These are phyloP conservation scores for Diaporthe vaccinii DNA, from an alignment of 2,329 filamentous ascomycete species.

Conservation along the genomic window DNA sequence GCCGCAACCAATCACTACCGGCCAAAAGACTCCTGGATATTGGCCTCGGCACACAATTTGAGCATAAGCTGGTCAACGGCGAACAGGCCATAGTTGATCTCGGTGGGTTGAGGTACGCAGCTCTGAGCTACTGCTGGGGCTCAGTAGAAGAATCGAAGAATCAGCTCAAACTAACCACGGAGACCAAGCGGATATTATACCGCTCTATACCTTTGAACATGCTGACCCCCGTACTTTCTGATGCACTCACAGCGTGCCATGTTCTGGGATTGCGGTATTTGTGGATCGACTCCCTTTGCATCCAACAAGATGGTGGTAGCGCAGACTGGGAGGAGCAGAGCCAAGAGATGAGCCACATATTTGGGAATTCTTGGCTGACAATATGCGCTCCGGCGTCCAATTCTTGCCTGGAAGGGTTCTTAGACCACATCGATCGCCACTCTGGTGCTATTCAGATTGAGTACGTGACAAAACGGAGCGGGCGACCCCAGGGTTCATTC, in stretches of 20 bases:
- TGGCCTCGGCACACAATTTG: not conserved
- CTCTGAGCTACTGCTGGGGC: constrained; percentile 1
- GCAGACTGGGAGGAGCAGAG: constrained; percentile 8
- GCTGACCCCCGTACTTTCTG: not conserved
- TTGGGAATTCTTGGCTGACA: not conserved
- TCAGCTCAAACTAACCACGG: not conserved
- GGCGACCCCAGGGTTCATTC: not conserved
- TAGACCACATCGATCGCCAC: not conserved
- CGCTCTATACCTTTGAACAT: not conserved
- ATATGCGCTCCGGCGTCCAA: not conserved
- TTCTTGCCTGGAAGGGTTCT: not conserved
- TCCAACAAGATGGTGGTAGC: not conserved
- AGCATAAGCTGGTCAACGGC: not conserved
- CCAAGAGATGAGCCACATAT: constrained; percentile 15
- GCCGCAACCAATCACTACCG: not conserved
- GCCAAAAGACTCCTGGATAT: not conserved
- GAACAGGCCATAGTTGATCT: not conserved
- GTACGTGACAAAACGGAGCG: not conserved
- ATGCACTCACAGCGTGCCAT: not conserved
- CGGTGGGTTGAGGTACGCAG: not conserved
- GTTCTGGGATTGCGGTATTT: not conserved
- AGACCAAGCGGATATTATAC: not conserved
- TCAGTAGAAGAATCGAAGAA: not conserved
- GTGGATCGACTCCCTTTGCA: not conserved
- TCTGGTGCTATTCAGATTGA: not conserved